Evolutionary conservation across 2,329 filamentous ascomycete species (phyloP).

Genomic region (Phaeosphaeriaceae sp.): DNA sequence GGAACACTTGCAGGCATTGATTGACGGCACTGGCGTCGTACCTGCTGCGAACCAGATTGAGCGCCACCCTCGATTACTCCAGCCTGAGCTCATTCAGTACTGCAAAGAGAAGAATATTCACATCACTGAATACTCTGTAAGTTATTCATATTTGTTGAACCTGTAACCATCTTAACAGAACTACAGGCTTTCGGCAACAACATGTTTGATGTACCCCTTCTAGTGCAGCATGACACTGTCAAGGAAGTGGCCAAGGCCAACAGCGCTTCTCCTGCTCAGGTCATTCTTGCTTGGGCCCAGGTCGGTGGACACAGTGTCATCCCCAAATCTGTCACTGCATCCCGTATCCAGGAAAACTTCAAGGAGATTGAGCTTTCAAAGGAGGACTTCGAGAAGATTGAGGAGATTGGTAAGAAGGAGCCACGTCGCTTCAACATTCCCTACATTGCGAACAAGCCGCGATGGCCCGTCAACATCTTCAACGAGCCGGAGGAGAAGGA

Average conservation of each 20-base stretch:
- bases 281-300: constrained; percentile 86
- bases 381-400: constrained; percentile 38
- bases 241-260: constrained; percentile 69
- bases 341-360: constrained; percentile 42
- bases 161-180: constrained; percentile 63
- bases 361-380: constrained; percentile 39
- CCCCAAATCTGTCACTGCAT: constrained; percentile 41
- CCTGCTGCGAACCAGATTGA: constrained; percentile 42
- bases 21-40: constrained; percentile 50
- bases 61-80: constrained; percentile 37
- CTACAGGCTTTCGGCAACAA: constrained; percentile 63
- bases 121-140: constrained; percentile 39
- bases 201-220: constrained; percentile 59
- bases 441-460: constrained; percentile 54
- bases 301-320: constrained; percentile 58
- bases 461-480: constrained; percentile 66
- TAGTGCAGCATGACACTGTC: constrained; percentile 63
- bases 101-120: constrained; percentile 41
- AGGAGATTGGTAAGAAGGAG: constrained; percentile 64
- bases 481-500: constrained; percentile 60
- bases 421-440: constrained; percentile 62
- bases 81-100: constrained; percentile 37
- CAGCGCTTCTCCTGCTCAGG: constrained; percentile 73
- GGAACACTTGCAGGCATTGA: constrained; percentile 59
- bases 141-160: constrained; percentile 57